A percentile compares a stretch with the other conserved stretches of the same genome.
phyloP scores from a whole-genome alignment of 139 green algal species.

The Pleodorina starrii region DNA sequence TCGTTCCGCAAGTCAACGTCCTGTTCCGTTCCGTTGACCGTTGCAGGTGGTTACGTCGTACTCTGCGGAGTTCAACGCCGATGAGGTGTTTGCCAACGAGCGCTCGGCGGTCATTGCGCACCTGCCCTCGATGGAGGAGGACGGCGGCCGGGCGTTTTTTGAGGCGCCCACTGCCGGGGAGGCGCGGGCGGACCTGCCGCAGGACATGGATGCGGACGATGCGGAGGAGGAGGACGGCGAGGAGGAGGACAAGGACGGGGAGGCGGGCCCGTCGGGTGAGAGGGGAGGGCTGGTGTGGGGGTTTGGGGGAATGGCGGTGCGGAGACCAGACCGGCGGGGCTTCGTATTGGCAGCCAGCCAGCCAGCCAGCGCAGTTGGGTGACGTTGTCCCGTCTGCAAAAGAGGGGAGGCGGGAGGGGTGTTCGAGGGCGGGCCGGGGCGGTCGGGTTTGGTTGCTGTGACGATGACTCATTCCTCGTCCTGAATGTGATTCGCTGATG shows the following conservation, averaged over 20 bases:
- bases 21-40: no score
- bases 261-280: conserved; percentile 35
- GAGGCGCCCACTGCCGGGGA: conserved; percentile 56
- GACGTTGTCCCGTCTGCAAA: no score
- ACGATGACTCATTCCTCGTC: conserved; percentile 33
- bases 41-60: conserved; percentile 78
- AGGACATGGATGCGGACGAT: conserved; percentile 36
- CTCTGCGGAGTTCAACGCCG: conserved; percentile 73
- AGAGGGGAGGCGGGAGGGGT: no score
- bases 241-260: conserved; percentile 45
- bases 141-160: conserved; percentile 63
- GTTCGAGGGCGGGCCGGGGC: no score
- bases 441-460: conserved; percentile 21
- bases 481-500: conserved; percentile 22
- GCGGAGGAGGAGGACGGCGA: conserved; percentile 57
- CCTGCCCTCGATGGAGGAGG: conserved; percentile 74
- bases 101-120: conserved; percentile 80
- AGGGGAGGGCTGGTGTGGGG: no score
- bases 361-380: no score
- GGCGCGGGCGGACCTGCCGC: conserved; percentile 22
- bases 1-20: no score
- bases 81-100: conserved; percentile 78
- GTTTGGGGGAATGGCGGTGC: no score
- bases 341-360: no score
- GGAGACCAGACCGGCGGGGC: no score